Percentiles rank a stretch among this genome's conserved stretches.
Evolutionary conservation across 108 stramenopile species (phyloP).

Genomic region (Cyclotella kingstonii): DNA sequence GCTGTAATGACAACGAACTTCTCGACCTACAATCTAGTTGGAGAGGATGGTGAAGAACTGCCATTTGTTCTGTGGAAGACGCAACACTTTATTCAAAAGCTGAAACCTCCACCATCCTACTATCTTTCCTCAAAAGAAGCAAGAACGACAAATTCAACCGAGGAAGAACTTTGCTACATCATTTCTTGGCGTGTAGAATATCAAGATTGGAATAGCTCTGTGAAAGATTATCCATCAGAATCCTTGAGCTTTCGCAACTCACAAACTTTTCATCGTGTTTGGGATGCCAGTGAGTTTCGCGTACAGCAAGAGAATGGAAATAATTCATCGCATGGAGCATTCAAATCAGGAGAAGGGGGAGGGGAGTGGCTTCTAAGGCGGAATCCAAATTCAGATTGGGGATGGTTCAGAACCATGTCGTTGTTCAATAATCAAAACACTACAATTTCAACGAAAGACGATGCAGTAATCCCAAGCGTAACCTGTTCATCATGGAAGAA

Average conservation of each 20-base stretch:
- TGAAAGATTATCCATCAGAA: slow-evolving; percentile 19
- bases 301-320: not conserved
- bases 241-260: slow-evolving; percentile 4
- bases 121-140: slow-evolving; percentile 1
- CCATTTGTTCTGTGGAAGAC: slow-evolving; percentile 32
- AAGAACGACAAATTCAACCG: too few relatives aligned
- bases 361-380: not conserved
- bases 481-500: slow-evolving; percentile 1
- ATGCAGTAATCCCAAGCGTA: not conserved
- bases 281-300: slow-evolving; percentile 3
- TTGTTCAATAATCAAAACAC: not conserved
- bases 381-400: not conserved
- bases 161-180: slow-evolving; percentile 8
- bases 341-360: too few relatives aligned
- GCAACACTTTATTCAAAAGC: slow-evolving; percentile 3
- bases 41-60: too few relatives aligned
- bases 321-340: too few relatives aligned
- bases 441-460: not conserved
- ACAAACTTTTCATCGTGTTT: slow-evolving; percentile 16
- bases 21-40: too few relatives aligned
- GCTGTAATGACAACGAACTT: too few relatives aligned
- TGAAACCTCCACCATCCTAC: not conserved
- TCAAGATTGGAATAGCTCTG: not conserved
- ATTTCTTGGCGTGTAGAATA: slow-evolving; percentile 22
- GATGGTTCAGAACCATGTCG: not conserved